Percentiles rank a stretch among this genome's conserved stretches.
phyloP scores from a whole-genome alignment of 83 land plant genomes.

The Picea engelmannii region DNA sequence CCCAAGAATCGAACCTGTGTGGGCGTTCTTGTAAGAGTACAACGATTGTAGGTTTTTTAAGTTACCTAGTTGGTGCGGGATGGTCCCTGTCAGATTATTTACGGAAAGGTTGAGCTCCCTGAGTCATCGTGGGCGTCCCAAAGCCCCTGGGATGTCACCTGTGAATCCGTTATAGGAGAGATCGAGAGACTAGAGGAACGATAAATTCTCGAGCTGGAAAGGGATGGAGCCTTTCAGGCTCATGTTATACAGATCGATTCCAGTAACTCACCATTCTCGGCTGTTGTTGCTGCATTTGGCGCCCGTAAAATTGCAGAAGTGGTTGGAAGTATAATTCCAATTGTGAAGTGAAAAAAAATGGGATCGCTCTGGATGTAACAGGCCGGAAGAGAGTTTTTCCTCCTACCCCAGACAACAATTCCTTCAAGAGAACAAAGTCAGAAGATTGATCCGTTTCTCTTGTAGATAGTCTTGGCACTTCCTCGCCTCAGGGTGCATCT shows the following conservation, averaged over 20 bases:
- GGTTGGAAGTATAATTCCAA: background rate
- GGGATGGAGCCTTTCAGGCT: constrained; percentile 10
- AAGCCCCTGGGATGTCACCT: background rate
- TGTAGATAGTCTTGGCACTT: too few species aligned
- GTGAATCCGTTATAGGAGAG: background rate
- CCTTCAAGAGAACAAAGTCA: too few species aligned
- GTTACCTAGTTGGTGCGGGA: background rate
- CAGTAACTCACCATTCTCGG: background rate
- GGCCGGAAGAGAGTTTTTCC: too few species aligned
- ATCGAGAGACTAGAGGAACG: background rate
- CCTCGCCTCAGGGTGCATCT: too few species aligned
- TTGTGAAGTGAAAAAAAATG: too few species aligned
- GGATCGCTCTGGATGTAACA: too few species aligned
- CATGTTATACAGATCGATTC: background rate
- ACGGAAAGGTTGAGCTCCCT: background rate
- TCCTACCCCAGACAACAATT: too few species aligned
- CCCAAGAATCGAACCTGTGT: background rate
- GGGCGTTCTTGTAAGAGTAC: background rate
- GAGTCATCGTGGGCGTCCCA: background rate
- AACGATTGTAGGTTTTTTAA: background rate
- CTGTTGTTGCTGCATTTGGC: background rate
- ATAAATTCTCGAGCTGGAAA: background rate
- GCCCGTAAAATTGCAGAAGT: background rate
- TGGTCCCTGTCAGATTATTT: background rate
- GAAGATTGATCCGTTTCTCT: too few species aligned